Conservation (phyloP, 2,329 filamentous ascomycete genomes). For the Tolypocladium endophyticum region DNA sequence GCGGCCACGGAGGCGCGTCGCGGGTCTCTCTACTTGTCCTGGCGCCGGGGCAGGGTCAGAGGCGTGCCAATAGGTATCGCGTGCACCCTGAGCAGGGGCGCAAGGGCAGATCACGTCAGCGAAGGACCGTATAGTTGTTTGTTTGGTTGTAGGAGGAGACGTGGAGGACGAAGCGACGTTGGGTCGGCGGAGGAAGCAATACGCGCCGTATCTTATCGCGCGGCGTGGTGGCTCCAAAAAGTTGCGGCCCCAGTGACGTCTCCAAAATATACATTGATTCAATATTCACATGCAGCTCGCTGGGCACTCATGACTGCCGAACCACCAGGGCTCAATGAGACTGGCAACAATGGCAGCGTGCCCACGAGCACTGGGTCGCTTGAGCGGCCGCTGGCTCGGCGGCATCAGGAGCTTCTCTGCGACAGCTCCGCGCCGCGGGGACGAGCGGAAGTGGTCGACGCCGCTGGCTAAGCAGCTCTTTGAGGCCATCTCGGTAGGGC, state of each 20-base stretch:
- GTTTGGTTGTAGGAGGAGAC: background rate
- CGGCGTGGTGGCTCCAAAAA: background rate
- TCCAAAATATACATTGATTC: background rate
- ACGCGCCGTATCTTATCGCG: background rate
- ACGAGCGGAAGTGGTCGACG: constrained; percentile 71
- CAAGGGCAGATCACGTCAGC: background rate
- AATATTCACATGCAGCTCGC: background rate
- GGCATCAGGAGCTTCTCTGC: background rate
- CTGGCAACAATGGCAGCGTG: background rate
- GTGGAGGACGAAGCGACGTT: background rate
- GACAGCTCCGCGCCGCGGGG: constrained; percentile 2
- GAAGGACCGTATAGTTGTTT: background rate
- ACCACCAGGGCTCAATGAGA: background rate
- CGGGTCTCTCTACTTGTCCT: constrained; percentile 3
- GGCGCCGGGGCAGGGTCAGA: background rate
- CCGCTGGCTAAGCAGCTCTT: constrained; percentile 80
- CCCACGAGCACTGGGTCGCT: background rate
- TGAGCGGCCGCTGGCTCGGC: background rate
- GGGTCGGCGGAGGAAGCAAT: background rate
- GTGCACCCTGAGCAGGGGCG: background rate
- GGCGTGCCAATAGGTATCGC: background rate
- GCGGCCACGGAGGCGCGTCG: background rate
- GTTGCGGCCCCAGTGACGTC: background rate
- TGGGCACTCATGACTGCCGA: background rate
- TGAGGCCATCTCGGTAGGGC: constrained; percentile 69